A percentile compares a stretch with the other conserved stretches of the same genome.
Conservation (phyloP, 139 green algal species). For the Tetraselmis striata region DNA sequence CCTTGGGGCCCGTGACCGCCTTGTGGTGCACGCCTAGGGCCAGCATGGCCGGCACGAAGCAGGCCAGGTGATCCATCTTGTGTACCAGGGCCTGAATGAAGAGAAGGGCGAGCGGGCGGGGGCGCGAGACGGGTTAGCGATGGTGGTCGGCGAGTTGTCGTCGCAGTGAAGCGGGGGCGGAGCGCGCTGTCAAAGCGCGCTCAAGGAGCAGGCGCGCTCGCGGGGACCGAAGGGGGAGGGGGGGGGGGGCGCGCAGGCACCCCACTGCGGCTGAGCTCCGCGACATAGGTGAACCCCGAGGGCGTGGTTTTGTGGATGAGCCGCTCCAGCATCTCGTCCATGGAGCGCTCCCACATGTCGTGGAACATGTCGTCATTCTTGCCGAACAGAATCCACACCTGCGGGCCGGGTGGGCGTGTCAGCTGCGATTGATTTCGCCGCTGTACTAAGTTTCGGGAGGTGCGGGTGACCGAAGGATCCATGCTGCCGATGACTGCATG, state of each 20-base stretch:
- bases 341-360: slow-evolving; percentile 47
- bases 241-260: neutral
- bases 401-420: no score
- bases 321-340: slow-evolving; percentile 48
- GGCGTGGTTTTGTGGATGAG: slow-evolving; percentile 27
- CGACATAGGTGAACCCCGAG: slow-evolving; percentile 38
- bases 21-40: slow-evolving; percentile 41
- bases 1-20: slow-evolving; percentile 28
- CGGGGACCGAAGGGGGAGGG: neutral
- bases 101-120: neutral
- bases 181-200: no score
- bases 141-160: no score
- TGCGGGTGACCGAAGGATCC: no score
- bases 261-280: slow-evolving; percentile 24
- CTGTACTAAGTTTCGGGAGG: no score
- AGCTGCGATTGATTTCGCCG: no score
- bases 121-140: no score
- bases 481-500: no score
- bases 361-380: slow-evolving; percentile 33
- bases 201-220: no score
- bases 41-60: slow-evolving; percentile 64
- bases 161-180: no score
- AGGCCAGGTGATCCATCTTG: slow-evolving; percentile 67
- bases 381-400: slow-evolving; percentile 38
- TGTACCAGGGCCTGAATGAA: slow-evolving; percentile 7